phyloP scores from a whole-genome alignment of 2,329 filamentous ascomycete species.

The Ceratocystiopsis sp. region DNA sequence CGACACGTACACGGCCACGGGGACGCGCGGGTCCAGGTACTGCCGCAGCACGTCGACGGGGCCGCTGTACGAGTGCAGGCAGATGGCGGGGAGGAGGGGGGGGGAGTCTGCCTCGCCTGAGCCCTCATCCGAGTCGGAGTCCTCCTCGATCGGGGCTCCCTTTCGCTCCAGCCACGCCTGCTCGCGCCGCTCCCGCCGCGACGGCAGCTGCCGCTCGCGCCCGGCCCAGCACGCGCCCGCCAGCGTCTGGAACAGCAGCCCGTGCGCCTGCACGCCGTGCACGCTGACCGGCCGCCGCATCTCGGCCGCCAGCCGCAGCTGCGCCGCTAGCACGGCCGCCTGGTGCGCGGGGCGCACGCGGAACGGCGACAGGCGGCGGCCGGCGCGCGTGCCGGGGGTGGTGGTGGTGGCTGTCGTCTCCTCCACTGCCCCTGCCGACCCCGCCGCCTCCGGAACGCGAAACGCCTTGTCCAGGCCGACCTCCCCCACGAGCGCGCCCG shows the following conservation, averaged over 20 bases:
- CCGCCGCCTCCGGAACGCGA: slow-evolving; percentile 47
- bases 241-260: slow-evolving; percentile 48
- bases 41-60: slow-evolving; percentile 57
- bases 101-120: slow-evolving; percentile 10
- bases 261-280: slow-evolving; percentile 63
- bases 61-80: slow-evolving; percentile 85
- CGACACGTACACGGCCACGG: slow-evolving; percentile 68
- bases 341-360: slow-evolving; percentile 55
- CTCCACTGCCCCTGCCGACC: too few species aligned
- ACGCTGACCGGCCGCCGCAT: slow-evolving; percentile 48
- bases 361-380: slow-evolving; percentile 48
- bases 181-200: slow-evolving; percentile 19
- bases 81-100: slow-evolving; percentile 74
- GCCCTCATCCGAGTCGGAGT: slow-evolving; percentile 12
- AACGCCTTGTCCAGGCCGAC: slow-evolving; percentile 65
- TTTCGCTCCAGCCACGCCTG: slow-evolving; percentile 18
- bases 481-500: slow-evolving; percentile 53
- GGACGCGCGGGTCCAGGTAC: slow-evolving; percentile 57
- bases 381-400: slow-evolving; percentile 56
- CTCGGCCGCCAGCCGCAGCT: slow-evolving; percentile 55
- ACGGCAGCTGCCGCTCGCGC: slow-evolving; percentile 43
- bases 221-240: slow-evolving; percentile 48
- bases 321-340: slow-evolving; percentile 43
- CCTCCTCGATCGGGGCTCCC: slow-evolving; percentile 19
- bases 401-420: slow-evolving; percentile 25